These are phyloP conservation scores for Beta corolliflora DNA, from an alignment of 179 eudicot species.

Conservation along the genomic window DNA sequence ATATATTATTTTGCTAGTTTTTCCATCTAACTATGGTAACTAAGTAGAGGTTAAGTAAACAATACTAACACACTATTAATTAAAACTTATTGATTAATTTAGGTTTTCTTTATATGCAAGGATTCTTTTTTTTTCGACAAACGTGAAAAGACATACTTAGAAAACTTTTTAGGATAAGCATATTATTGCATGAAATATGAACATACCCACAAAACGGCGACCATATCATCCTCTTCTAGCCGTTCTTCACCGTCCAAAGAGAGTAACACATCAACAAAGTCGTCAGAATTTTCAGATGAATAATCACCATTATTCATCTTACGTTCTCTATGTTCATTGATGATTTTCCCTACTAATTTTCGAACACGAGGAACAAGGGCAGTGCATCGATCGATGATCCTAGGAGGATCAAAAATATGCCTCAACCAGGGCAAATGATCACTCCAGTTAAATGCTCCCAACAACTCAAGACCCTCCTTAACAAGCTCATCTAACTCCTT, in stretches of 20 bases:
- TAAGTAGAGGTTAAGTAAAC: too few species aligned
- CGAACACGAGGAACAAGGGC: constrained; percentile 51
- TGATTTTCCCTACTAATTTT: constrained; percentile 38
- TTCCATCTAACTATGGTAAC: too few species aligned
- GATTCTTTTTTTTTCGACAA: too few species aligned
- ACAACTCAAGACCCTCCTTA: constrained; percentile 58
- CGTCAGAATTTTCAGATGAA: constrained; percentile 23
- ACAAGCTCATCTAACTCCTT: constrained; percentile 49
- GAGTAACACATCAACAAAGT: constrained; percentile 57
- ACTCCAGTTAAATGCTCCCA: constrained; percentile 68
- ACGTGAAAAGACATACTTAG: background rate
- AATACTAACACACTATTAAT: background rate
- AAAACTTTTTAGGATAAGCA: background rate
- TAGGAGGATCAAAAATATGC: constrained; percentile 46
- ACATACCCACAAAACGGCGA: constrained; percentile 63
- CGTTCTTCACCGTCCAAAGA: constrained; percentile 57
- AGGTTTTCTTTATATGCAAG: too few species aligned
- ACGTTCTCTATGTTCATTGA: constrained; percentile 37
- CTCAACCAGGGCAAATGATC: constrained; percentile 61
- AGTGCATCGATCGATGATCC: constrained; percentile 41
- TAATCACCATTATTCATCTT: background rate
- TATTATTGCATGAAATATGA: background rate
- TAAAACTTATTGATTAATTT: too few species aligned
- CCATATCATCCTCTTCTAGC: constrained; percentile 55
- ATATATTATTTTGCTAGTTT: too few species aligned